Evolutionary conservation across 2,329 filamentous ascomycete species (phyloP).

Genomic region (Sarocladiaceae sp.): DNA sequence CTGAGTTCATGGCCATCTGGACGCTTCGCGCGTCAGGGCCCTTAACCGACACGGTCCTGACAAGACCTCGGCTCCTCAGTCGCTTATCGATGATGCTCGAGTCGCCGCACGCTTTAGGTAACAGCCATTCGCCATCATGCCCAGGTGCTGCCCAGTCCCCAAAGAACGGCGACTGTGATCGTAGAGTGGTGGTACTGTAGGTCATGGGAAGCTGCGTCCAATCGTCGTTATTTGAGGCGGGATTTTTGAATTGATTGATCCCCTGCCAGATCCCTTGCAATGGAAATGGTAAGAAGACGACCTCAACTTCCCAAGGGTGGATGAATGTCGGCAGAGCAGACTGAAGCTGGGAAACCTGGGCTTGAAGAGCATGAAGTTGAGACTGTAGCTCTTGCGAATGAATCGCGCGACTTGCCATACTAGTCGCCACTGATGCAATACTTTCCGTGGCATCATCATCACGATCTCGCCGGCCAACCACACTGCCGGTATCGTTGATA

Average conservation of each 20-base stretch:
- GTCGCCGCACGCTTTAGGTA: conserved; percentile 63
- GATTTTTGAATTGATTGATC: conserved; percentile 42
- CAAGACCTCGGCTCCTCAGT: conserved; percentile 70
- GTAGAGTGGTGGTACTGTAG: conserved; percentile 37
- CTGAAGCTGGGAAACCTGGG: conserved; percentile 53
- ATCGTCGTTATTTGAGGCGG: conserved; percentile 37
- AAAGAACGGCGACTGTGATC: conserved; percentile 43
- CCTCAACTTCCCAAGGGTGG: conserved; percentile 70
- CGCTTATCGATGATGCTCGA: conserved; percentile 62
- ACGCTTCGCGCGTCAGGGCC: conserved; percentile 65
- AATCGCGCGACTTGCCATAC: conserved; percentile 30
- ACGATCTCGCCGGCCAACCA: conserved; percentile 31
- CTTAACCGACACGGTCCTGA: conserved; percentile 58
- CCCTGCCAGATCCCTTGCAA: conserved; percentile 53
- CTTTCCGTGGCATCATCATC: conserved; percentile 42
- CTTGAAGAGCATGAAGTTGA: conserved; percentile 46
- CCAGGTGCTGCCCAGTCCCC: conserved; percentile 42
- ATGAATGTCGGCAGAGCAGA: conserved; percentile 55
- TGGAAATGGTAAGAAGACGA: conserved; percentile 70
- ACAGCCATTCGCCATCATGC: conserved; percentile 55
- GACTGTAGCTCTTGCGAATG: conserved; percentile 43
- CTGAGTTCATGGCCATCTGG: conserved; percentile 55
- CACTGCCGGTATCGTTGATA: conserved; percentile 40
- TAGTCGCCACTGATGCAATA: conserved; percentile 42
- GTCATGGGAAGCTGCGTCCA: conserved; percentile 53